phyloP scores from a whole-genome alignment of 805 yeast genomes.

The Candida bentonensis region DNA sequence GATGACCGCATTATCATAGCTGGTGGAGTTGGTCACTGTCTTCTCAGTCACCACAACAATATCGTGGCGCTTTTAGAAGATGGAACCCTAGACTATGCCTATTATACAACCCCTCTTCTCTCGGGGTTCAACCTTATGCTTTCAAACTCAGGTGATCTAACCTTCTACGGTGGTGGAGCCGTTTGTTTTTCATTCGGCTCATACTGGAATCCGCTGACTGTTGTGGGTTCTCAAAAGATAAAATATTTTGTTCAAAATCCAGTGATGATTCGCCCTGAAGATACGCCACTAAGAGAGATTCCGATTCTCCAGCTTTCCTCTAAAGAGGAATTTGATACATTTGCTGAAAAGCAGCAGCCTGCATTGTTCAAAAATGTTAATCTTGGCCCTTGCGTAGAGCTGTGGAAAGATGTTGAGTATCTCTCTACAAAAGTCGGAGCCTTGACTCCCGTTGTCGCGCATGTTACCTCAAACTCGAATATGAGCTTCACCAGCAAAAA shows the following conservation, averaged over 20 bases:
- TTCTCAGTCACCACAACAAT: slow-evolving; percentile 23
- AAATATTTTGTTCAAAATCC: not conserved
- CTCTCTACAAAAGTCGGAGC: slow-evolving; percentile 16
- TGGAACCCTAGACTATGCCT: not conserved
- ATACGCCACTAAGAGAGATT: not conserved
- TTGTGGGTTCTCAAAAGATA: slow-evolving; percentile 4
- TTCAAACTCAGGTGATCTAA: slow-evolving; percentile 9
- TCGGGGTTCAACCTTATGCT: slow-evolving; percentile 37
- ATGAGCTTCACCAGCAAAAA: slow-evolving; percentile 22
- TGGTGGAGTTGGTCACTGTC: slow-evolving; percentile 39
- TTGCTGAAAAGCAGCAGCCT: slow-evolving; percentile 11
- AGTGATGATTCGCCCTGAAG: not conserved
- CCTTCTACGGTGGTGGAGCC: slow-evolving; percentile 54
- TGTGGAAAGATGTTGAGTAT: slow-evolving; percentile 21
- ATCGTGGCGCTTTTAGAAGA: slow-evolving; percentile 20
- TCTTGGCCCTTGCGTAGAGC: slow-evolving; percentile 16
- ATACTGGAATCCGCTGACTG: slow-evolving; percentile 27
- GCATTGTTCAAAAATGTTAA: slow-evolving; percentile 13
- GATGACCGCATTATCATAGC: slow-evolving; percentile 29
- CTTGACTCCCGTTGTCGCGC: slow-evolving; percentile 17
- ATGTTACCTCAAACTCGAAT: slow-evolving; percentile 11
- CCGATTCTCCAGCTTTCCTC: not conserved
- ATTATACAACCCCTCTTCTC: slow-evolving; percentile 28
- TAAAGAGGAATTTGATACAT: slow-evolving; percentile 4
- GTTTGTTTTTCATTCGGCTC: slow-evolving; percentile 75